phyloP scores from a whole-genome alignment of 225 moss, liverwort and hornwort genomes.

The Lunularia cruciata region DNA sequence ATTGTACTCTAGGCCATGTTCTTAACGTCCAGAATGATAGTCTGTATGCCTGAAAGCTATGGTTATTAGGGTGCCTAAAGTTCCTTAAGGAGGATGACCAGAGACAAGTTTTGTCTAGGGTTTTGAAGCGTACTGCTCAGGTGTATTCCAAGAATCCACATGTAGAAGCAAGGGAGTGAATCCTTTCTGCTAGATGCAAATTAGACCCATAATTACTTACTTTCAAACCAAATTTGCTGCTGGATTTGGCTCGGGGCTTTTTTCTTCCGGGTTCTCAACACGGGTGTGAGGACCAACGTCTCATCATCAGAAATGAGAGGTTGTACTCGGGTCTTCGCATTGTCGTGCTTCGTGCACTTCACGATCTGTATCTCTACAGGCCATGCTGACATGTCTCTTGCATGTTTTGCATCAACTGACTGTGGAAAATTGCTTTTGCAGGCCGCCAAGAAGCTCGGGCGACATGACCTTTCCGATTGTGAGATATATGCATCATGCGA shows the following conservation, averaged over 20 bases:
- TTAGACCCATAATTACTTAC: too few relatives aligned
- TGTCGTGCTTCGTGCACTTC: background rate
- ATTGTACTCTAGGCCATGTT: too few relatives aligned
- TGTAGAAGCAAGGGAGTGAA: background rate
- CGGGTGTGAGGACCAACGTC: background rate
- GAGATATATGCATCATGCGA: constrained; percentile 98
- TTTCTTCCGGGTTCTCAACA: background rate
- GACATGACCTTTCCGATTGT: constrained; percentile 88
- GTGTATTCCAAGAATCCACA: background rate
- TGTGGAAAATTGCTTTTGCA: constrained; percentile 26
- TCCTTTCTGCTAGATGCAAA: background rate
- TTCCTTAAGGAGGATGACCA: background rate
- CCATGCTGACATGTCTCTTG: background rate
- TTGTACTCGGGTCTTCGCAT: too few relatives aligned
- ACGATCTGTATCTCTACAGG: background rate
- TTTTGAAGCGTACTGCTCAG: too few relatives aligned
- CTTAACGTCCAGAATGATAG: background rate
- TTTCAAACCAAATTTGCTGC: too few relatives aligned
- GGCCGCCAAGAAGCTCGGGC: constrained; percentile 93
- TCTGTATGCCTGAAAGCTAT: background rate
- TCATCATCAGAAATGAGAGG: background rate
- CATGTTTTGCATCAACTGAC: background rate
- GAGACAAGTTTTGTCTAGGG: background rate
- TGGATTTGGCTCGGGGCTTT: background rate
- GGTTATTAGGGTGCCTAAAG: background rate